Evolutionary conservation across 164 flowering plant genomes (phyloP).

Genomic region (Dillenia suffruticosa): DNA sequence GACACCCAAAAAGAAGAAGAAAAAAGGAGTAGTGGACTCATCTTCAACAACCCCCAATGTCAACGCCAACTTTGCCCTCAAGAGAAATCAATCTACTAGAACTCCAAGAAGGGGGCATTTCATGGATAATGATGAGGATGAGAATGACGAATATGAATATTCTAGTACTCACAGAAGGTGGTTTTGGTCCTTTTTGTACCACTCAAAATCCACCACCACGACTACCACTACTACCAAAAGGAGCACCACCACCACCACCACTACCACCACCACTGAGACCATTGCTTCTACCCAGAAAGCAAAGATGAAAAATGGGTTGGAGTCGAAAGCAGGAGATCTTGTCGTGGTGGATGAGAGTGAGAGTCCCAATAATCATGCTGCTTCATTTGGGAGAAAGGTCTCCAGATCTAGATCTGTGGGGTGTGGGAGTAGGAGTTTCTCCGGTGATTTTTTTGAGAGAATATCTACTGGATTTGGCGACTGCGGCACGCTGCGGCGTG

Average conservation of each 20-base stretch:
- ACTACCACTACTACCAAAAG: constrained; percentile 5
- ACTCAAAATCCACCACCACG: constrained; percentile 8
- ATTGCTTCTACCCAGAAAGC: not conserved
- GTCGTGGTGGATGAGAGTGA: constrained; percentile 29
- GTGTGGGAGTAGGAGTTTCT: constrained; percentile 93
- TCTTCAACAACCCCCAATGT: constrained; percentile 3
- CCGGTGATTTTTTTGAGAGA: constrained; percentile 87
- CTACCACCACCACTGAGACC: constrained; percentile 5
- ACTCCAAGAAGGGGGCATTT: constrained; percentile 32
- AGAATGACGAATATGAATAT: constrained; percentile 1
- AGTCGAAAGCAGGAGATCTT: constrained; percentile 8
- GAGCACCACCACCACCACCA: constrained; percentile 4
- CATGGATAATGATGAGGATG: constrained; percentile 18
- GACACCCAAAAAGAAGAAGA: constrained; percentile 26
- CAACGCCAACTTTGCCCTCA: constrained; percentile 30
- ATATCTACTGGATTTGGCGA: constrained; percentile 91
- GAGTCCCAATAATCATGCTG: constrained; percentile 39
- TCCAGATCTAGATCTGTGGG: constrained; percentile 97
- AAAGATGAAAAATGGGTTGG: constrained; percentile 1
- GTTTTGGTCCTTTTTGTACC: constrained; percentile 80
- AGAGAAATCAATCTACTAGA: constrained; percentile 70
- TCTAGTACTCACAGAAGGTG: constrained; percentile 41
- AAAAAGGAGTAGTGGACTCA: constrained; percentile 8
- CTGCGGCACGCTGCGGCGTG: constrained; percentile 70
- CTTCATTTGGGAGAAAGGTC: constrained; percentile 72